Evolutionary conservation across 163 green algal genomes (phyloP), one percentile per base, ranked within the genome.

Genomic region (Chlorella variabilis): DNA sequence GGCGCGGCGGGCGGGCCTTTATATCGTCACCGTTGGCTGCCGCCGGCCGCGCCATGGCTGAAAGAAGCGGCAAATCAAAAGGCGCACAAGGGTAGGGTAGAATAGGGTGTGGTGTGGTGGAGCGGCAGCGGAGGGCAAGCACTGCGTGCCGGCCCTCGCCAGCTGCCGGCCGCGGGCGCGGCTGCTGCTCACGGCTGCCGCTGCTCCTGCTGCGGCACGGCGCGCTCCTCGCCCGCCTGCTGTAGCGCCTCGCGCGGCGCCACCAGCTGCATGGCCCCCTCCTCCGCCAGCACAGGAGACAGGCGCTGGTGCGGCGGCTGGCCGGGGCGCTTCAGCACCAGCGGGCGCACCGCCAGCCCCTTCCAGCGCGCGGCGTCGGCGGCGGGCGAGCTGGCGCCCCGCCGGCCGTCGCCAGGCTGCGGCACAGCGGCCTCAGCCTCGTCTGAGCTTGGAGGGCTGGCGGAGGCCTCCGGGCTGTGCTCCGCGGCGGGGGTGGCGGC

Each of bases 261-360:
- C 39, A 81, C 29, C 75, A 81, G 56, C 38, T 56, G 36, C 73
- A 80, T 15, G 2, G 71, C 54, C 9, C 39, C 41, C 1, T 63
- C 75, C 11, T 61, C 75, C 29, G 48, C 39, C 34, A 78, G 25
- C 2, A 59, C 18, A 8, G 75, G 75, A 0, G 58, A 71, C 8
- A 81, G 59, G 29, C 75, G 75, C 75, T 81, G 75, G 59, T 71
- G 51, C 7, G 25, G 27, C 34, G 70, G 17, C 33, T 77, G 73
- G 73, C 73, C 59, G 9, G 75, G n/a, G 0, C 75, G 75, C 75
- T 81, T 81, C 58, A 81, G 75, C 71, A 54, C 34, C 34, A 68
- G 21, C 9, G 38, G 31, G 51, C 45, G 42, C 38, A 62, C 41
- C 25, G 75, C 42, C 59, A 81, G 75, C 20, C 75, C 23, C 59